Percentiles rank a stretch among this genome's conserved stretches.
Evolutionary conservation across 202 grass and related monocot genomes (phyloP).

Genomic region (Brachypodium distachyon): DNA sequence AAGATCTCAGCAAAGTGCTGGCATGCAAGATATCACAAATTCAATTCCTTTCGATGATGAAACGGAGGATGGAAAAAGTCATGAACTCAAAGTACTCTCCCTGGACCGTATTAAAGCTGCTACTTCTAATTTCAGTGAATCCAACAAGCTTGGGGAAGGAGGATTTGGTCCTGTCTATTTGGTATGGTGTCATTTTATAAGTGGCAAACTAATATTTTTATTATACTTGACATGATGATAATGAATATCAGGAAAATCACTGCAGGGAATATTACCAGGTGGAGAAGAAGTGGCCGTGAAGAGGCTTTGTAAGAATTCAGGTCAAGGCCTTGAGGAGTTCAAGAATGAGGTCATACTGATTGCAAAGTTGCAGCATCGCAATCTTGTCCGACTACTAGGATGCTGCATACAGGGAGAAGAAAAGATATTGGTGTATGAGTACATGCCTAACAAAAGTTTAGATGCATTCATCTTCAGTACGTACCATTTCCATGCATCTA

Average conservation of each 20-base stretch:
- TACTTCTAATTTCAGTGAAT: slow-evolving; percentile 60
- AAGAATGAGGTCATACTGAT: slow-evolving; percentile 96
- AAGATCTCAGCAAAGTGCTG: slow-evolving; percentile 19
- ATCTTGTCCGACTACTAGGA: slow-evolving; percentile 78
- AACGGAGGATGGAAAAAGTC: slow-evolving; percentile 49
- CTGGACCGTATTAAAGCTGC: slow-evolving; percentile 50
- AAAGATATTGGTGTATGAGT: slow-evolving; percentile 83
- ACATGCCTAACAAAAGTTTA: slow-evolving; percentile 91
- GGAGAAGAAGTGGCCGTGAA: slow-evolving; percentile 84
- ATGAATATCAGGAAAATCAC: slow-evolving; percentile 18
- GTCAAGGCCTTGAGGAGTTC: slow-evolving; percentile 88
- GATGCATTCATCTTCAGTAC: slow-evolving; percentile 81
- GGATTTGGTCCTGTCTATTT: slow-evolving; percentile 81
- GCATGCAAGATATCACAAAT: slow-evolving; percentile 45
- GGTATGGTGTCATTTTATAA: slow-evolving; percentile 25
- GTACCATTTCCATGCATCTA: slow-evolving; percentile 4
- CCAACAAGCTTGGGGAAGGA: slow-evolving; percentile 68
- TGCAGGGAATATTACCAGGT: slow-evolving; percentile 56
- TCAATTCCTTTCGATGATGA: slow-evolving; percentile 39
- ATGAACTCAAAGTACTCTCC: slow-evolving; percentile 55
- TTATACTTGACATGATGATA: slow-evolving; percentile 1
- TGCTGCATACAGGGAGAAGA: slow-evolving; percentile 87
- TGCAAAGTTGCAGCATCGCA: slow-evolving; percentile 85
- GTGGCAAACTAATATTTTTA: not conserved
- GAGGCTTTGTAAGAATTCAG: slow-evolving; percentile 71